Evolutionary conservation across 768 basidiomycete genomes (phyloP).

Genomic region (Chiua virens): DNA sequence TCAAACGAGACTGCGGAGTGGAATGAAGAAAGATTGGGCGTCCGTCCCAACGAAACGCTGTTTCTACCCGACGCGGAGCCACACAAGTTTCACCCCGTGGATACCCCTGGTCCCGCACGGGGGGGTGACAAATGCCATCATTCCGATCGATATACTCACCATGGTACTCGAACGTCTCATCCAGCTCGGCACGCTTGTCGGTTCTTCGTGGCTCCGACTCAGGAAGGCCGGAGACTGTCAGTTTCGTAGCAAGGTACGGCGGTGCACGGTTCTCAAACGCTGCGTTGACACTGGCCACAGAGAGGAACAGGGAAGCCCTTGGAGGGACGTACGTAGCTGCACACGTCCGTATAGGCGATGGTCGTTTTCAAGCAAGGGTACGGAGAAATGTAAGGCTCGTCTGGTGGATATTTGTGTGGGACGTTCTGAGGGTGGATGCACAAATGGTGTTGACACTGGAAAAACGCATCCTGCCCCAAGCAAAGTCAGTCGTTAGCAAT

Average conservation of each 20-base stretch:
- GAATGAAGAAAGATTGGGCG: slow-evolving; percentile 14
- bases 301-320: slow-evolving; percentile 43
- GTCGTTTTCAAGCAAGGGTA: slow-evolving; percentile 49
- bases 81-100: slow-evolving; percentile 45
- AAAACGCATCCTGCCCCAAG: neutral
- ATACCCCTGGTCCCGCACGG: slow-evolving; percentile 8
- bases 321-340: slow-evolving; percentile 55
- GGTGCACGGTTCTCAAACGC: slow-evolving; percentile 59
- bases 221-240: no score
- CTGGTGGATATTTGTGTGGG: slow-evolving; percentile 60
- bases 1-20: slow-evolving; percentile 47
- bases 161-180: slow-evolving; percentile 46
- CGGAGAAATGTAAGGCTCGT: slow-evolving; percentile 43
- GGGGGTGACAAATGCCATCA: slow-evolving; percentile 7
- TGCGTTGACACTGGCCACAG: slow-evolving; percentile 42
- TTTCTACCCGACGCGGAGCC: slow-evolving; percentile 50
- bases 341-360: slow-evolving; percentile 72
- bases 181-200: slow-evolving; percentile 75
- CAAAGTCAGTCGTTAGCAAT: no score
- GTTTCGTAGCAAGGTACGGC: slow-evolving; percentile 51
- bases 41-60: slow-evolving; percentile 42
- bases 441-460: slow-evolving; percentile 10
- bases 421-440: slow-evolving; percentile 42
- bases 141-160: slow-evolving; percentile 13
- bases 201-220: slow-evolving; percentile 67